These are phyloP conservation scores for Cystobasidiaceae sp. DNA, from an alignment of 1,284 basidiomycete genomes.

Conservation along the genomic window DNA sequence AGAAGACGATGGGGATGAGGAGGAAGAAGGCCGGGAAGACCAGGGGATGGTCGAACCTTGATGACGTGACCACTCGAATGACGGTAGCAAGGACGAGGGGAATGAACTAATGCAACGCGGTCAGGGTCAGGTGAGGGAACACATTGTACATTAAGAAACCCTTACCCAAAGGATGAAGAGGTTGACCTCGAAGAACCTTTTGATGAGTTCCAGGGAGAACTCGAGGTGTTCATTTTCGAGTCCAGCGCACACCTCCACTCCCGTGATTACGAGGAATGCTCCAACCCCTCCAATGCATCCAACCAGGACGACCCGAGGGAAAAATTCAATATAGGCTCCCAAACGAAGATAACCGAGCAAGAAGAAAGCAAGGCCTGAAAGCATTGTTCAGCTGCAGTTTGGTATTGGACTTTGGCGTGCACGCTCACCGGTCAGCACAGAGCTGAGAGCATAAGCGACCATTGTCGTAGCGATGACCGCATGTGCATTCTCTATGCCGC, in stretches of 20 bases:
- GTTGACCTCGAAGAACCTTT: constrained; percentile 46
- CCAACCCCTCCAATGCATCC: constrained; percentile 97
- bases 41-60: constrained; percentile 76
- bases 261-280: constrained; percentile 81
- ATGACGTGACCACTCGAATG: constrained; percentile 68
- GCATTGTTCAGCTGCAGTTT: neutral
- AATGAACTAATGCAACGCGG: no score
- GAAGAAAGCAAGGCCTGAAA: constrained; percentile 71
- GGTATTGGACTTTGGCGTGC: no score
- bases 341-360: constrained; percentile 75
- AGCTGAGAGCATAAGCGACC: constrained; percentile 80
- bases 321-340: constrained; percentile 86
- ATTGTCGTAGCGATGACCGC: constrained; percentile 86
- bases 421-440: constrained; percentile 74
- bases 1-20: constrained; percentile 78
- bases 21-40: constrained; percentile 87
- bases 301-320: constrained; percentile 90
- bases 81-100: constrained; percentile 73
- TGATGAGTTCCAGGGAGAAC: constrained; percentile 61
- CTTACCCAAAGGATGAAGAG: constrained; percentile 40
- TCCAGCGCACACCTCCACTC: constrained; percentile 78
- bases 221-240: constrained; percentile 74
- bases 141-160: no score
- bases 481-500: constrained; percentile 58
- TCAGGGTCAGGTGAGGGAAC: no score